A percentile compares a stretch with the other conserved stretches of the same genome.
Conservation (phyloP, 2,329 filamentous ascomycete genomes). For the Penicillium nordicum region DNA sequence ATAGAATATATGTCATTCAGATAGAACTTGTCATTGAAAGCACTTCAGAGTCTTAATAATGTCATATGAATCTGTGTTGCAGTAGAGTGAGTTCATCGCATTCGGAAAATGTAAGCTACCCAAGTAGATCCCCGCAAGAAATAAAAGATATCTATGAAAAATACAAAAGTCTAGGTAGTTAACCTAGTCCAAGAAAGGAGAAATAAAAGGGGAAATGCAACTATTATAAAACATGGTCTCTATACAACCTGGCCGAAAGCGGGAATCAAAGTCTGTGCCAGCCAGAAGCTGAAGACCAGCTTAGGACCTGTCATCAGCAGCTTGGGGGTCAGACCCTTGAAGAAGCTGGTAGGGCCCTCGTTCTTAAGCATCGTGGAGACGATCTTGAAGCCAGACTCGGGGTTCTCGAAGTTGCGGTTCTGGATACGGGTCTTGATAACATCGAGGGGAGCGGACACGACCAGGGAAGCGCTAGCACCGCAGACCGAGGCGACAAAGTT, state of each 20-base stretch:
- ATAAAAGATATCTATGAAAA: conserved; percentile 15
- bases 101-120: conserved; percentile 7
- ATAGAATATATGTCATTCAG: conserved; percentile 3
- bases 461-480: conserved; percentile 88
- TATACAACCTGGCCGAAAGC: conserved; percentile 72
- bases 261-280: conserved; percentile 95
- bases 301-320: conserved; percentile 98
- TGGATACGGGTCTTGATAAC: conserved; percentile 98
- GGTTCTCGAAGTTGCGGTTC: conserved; percentile 98
- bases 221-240: conserved; percentile 21
- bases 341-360: conserved; percentile 83
- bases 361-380: conserved; percentile 88
- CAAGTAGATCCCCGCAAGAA: conserved; percentile 4
- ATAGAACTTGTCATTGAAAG: background rate
- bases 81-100: conserved; percentile 10
- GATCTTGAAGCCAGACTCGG: conserved; percentile 89
- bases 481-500: conserved; percentile 97
- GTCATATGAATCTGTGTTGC: background rate
- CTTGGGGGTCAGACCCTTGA: conserved; percentile 97
- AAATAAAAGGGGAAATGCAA: conserved; percentile 15
- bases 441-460: conserved; percentile 93
- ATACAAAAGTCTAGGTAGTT: conserved; percentile 8
- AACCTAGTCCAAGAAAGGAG: background rate
- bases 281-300: conserved; percentile 99
- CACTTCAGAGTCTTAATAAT: background rate